Evolutionary conservation across 495 filamentous ascomycete genomes (phyloP).

Genomic region (Acidomyces sp.): DNA sequence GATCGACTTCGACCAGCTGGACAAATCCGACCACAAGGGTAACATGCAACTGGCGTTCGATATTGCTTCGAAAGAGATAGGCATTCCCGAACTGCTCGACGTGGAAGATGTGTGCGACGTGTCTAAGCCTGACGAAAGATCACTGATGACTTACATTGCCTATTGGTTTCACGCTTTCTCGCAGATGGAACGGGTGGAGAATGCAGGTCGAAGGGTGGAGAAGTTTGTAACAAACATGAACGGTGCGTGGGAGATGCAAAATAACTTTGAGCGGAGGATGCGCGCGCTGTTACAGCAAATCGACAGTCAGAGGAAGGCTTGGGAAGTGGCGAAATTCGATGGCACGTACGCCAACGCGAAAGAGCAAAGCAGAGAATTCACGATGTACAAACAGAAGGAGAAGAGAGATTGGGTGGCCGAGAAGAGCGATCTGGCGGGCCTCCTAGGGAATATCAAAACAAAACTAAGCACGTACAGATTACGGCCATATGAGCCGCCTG

Average conservation of each 20-base stretch:
- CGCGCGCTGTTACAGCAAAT: constrained; percentile 63
- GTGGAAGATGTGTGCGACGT: constrained; percentile 98
- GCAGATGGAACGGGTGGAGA: constrained; percentile 94
- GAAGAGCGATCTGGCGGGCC: constrained; percentile 83
- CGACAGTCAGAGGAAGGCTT: constrained; percentile 52
- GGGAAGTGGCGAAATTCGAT: constrained; percentile 69
- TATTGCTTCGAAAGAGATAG: constrained; percentile 88
- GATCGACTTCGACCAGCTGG: constrained; percentile 87
- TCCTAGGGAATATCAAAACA: constrained; percentile 97
- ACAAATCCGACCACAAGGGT: constrained; percentile 86
- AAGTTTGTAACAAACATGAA: constrained; percentile 99
- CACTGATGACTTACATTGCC: constrained; percentile 97
- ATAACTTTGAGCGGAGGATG: constrained; percentile 83
- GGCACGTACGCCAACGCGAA: constrained; percentile 92
- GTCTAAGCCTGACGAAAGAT: constrained; percentile 85
- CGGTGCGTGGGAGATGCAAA: constrained; percentile 99
- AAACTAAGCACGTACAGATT: constrained; percentile 91
- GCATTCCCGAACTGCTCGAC: constrained; percentile 88
- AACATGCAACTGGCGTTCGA: constrained; percentile 98
- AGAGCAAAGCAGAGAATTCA: constrained; percentile 66
- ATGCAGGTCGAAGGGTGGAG: constrained; percentile 88
- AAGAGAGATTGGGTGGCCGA: constrained; percentile 95
- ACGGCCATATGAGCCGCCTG: constrained; percentile 78
- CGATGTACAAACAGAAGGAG: constrained; percentile 69
- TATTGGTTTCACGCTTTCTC: constrained; percentile 99